Evolutionary conservation across 495 filamentous ascomycete genomes (phyloP), one percentile per base, ranked within the genome.

Genomic region (Zalerion maritima): DNA sequence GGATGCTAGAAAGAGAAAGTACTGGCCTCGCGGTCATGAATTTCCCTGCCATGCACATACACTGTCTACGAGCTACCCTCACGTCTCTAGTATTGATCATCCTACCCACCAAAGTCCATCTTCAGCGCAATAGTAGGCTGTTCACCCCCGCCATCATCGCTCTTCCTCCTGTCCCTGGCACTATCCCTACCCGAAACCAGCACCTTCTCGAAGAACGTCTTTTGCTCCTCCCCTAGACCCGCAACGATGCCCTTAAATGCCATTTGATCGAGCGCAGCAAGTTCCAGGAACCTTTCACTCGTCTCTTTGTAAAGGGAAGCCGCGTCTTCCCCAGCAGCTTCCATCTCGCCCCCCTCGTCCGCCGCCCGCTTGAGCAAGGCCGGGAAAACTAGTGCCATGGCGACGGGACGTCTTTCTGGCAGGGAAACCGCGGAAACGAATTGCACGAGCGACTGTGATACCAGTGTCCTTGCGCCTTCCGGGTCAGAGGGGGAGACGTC

Each of bases 111-210:
- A 68, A 97, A 94, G 46, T 93, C 67, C 78, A 96, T 85, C 62
- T 87, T 82, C 51, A 99, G 47, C 29, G 83, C 83, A 67, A 99
- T 99, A 36, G 58, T 92, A 9, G 89, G 91, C 53, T 75, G 71
- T 35, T 60, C 70, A 19, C 64, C 63, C 24, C 54, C 64, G 6
- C 28, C 54, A 2, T 49, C 54, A 14, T 54, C 52, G 17, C 45
- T 48, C 37, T 46, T 31, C 38, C 34, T 44, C 38, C 43, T 41
- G 20, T 26, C 35, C 9, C 37, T 28, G 6, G 39, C 49, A 3
- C 29, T 27, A 19, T 55, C 45, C 31, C 57, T 46, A 30, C 64
- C 76, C 25, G 66, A 69, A 22, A 72, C 64, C 14, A 96, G 71
- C 5, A 93, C 75, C 37, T 78, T 76, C 55, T 96, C 87, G 59